Evolutionary conservation across 208 protist species (phyloP), one percentile per base, ranked within the genome.

Genomic region (Leishmania lainsoni): DNA sequence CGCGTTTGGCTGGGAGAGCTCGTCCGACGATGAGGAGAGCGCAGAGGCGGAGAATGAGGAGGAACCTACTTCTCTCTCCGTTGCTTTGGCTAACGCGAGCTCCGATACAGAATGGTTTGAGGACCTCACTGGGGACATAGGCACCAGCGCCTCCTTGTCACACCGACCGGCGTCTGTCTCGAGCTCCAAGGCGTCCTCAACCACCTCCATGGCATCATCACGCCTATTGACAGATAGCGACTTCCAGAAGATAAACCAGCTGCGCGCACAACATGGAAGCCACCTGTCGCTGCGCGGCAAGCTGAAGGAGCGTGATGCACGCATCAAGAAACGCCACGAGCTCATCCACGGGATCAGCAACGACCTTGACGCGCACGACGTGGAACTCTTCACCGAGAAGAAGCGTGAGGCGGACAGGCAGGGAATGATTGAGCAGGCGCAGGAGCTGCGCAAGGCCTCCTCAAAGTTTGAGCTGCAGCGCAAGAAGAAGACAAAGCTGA

Each of bases 401-500:
- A 95, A 94, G 82, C 89, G 91, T 9, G 91, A 92, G 26, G 86
- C 72, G 5, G 93, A 96, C 75, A 94, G 94, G 76, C 87, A 94
- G 80, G 90, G 95, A 56, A 97, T 97, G 89, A 93, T 98, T 48
- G 93, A 93, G 68, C 79, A 89, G 52, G 91, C 94, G 3, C 89
- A 92, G 75, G 93, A 98, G 85, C 80, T 93, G 59, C 91, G 95
- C 68, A 90, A 92, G 84, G 91, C 91, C 39, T 87, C 76, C 49
- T 97, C 92, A 59, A 95, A 94, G 87, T 98, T 98, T 80, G 95
- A 98, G 81, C 90, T 96, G 42, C 85, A 90, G 26, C 94, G 95
- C 85, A 96, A 96, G 86, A 96, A 89, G 87, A 98, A 98, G 92
- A 96, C 89, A 78, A 96, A 96, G 79, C 88, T 96, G 26, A 96